Conservation (phyloP, 352 stramenopile genomes). For the Globisporangium orthogonon region DNA sequence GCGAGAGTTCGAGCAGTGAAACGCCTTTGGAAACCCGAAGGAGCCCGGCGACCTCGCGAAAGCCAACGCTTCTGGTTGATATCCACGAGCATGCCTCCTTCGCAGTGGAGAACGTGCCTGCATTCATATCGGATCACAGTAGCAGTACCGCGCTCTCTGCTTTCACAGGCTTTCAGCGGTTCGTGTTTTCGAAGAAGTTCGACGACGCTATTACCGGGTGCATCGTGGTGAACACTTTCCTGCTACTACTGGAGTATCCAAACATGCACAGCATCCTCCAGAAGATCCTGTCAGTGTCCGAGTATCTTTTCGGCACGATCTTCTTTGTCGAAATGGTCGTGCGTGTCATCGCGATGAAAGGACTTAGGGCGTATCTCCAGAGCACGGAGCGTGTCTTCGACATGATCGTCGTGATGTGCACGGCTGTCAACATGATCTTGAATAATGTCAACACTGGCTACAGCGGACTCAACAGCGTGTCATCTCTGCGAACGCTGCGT, state of each 20-base stretch:
- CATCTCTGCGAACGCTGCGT: constrained; percentile 63
- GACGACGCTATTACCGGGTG: constrained; percentile 64
- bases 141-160: not conserved
- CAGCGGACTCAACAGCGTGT: constrained; percentile 57
- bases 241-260: constrained; percentile 62
- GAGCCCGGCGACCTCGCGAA: constrained; percentile 3
- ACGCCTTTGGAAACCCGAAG: not conserved
- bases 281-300: constrained; percentile 36
- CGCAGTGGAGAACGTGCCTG: constrained; percentile 8
- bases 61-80: constrained; percentile 13
- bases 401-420: constrained; percentile 63
- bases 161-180: constrained; percentile 26
- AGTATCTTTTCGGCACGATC: constrained; percentile 66
- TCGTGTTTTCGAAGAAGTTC: constrained; percentile 69
- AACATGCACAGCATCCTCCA: constrained; percentile 36
- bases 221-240: constrained; percentile 62
- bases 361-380: constrained; percentile 35
- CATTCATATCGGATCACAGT: not conserved
- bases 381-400: constrained; percentile 71
- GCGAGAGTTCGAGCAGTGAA: constrained; percentile 9
- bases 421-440: constrained; percentile 60
- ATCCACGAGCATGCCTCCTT: constrained; percentile 14
- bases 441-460: constrained; percentile 48
- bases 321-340: constrained; percentile 60
- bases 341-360: constrained; percentile 51